These are phyloP conservation scores for Lyophyllum semitale DNA, from an alignment of 768 basidiomycete genomes.

Conservation along the genomic window DNA sequence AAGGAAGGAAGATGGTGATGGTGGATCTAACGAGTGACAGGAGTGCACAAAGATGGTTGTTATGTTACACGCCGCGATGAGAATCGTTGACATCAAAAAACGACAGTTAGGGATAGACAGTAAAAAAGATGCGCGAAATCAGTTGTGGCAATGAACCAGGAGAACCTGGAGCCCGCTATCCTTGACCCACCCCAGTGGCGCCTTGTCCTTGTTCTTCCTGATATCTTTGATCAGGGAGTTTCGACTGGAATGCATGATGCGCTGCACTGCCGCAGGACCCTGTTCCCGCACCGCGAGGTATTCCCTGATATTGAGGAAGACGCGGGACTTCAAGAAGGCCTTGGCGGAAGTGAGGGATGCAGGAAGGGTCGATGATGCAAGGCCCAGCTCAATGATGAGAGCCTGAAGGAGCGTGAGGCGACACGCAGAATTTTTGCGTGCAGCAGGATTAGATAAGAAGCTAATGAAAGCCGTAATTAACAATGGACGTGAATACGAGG, in stretches of 20 bases:
- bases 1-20: not conserved
- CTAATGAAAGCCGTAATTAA: slow-evolving; percentile 27
- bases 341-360: slow-evolving; percentile 66
- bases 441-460: slow-evolving; percentile 53
- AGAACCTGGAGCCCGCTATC: slow-evolving; percentile 63
- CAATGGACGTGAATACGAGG: not conserved
- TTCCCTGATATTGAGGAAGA: slow-evolving; percentile 72
- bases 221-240: slow-evolving; percentile 65
- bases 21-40: not conserved
- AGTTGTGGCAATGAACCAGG: slow-evolving; percentile 52
- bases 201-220: slow-evolving; percentile 43
- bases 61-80: not conserved
- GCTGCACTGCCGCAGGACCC: slow-evolving; percentile 61
- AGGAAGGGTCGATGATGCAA: slow-evolving; percentile 53
- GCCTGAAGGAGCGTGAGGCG: slow-evolving; percentile 70
- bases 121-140: slow-evolving; percentile 10
- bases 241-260: slow-evolving; percentile 63
- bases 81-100: not conserved
- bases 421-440: slow-evolving; percentile 40
- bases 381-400: slow-evolving; percentile 78
- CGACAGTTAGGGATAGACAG: not conserved
- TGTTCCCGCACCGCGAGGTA: slow-evolving; percentile 68
- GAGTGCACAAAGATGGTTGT: not conserved
- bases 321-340: slow-evolving; percentile 62
- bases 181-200: slow-evolving; percentile 62